Evolutionary conservation across 163 green algal genomes (phyloP), one percentile per base, ranked within the genome.

Genomic region (Scenedesmus sp.): DNA sequence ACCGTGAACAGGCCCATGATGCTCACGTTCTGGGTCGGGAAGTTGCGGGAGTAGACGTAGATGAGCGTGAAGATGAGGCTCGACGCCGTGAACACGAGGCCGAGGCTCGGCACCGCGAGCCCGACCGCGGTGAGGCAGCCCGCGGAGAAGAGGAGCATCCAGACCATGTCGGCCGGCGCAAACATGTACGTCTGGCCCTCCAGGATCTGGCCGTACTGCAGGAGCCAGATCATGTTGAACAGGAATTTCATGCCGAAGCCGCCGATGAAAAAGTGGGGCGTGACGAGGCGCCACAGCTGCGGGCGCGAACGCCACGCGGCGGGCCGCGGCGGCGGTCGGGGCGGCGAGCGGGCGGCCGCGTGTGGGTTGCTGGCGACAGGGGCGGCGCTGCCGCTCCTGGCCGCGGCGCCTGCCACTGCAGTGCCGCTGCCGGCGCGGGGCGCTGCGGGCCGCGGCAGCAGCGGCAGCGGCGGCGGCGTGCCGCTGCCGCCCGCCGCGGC

Each of bases 1-100:
- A 99, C 95, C 45, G 89, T 94, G 88, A 99, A 96, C 34, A 98
- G 83, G 4, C 95, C 95, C 48, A 97, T 87, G 63, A 99, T 86
- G 50, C 67, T 89, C 47, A 90, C 86, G 28, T 75, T 63, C 42
- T 69, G 47, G 15, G 39, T 70, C 0, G 90, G 81, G 74, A 89
- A 91, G 54, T 90, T 82, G 1, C 86, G 66, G 60, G 75, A 89
- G 89, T 91, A 96, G 29, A 95, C 70, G 77, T 93, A 94, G 22
- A 93, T 53, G 20, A 90, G 48, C 58, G 78, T 82, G 78, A 90
- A 89, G 29, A 92, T 81, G n/a, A 94, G 60, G 2, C 85, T 57
- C 22, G 57, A 45, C 42, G 78, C 80, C 58, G 64, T 78, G 47
- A 79, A 86, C 28, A 78, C 60, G 11, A 87, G 45, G 6, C 80